Evolutionary conservation across 345 rosid genomes (phyloP), one percentile per base, ranked within the genome.

Genomic region (Pistacia vera): DNA sequence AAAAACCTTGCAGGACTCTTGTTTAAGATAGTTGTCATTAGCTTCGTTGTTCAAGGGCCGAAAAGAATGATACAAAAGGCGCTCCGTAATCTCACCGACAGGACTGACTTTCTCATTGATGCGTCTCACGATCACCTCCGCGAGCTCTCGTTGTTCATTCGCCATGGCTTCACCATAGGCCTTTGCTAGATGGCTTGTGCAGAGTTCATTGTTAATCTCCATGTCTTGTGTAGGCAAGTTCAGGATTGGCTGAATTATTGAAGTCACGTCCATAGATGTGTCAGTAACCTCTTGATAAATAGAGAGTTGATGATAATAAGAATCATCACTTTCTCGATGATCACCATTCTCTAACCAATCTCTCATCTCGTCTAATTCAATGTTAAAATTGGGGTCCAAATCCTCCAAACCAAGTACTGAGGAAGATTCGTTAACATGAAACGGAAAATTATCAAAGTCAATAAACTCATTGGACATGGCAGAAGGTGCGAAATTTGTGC

Each of bases 151-250:
- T 3, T 77, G 68, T 64, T 49, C 55, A 18, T 56, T 65, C 49
- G 48, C 72, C 59, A 68, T 70, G 22, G 84, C 80, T 59, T 81
- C 79, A 12, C 22, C 73, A 58, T 75, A 78, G 8, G 77, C 82
- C 57, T 44, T 66, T 62, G 58, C 55, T 0, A 78, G 75, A 56
- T 78, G 81, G 69, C 22, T 51, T 5, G 16, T 54, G 6, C 68
- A n/a, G 5, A 73, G 61, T 41, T 33, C 46, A 10, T 64, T 64
- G 8, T 70, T 52, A 41, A 70, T 49, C 60, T 68, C 69, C 55
- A 64, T 51, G 36, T 30, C 69, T 70, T 57, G 76, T 16, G 41
- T 28, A 28, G 84, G 81, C 4, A 77, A 35, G 30, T 8, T 64
- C 4, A 81, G 61, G 25, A n/a, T 11, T 30, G 64, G 17, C 52